phyloP scores from a whole-genome alignment of 306 rosid genomes.

The Carpinus fangiana region DNA sequence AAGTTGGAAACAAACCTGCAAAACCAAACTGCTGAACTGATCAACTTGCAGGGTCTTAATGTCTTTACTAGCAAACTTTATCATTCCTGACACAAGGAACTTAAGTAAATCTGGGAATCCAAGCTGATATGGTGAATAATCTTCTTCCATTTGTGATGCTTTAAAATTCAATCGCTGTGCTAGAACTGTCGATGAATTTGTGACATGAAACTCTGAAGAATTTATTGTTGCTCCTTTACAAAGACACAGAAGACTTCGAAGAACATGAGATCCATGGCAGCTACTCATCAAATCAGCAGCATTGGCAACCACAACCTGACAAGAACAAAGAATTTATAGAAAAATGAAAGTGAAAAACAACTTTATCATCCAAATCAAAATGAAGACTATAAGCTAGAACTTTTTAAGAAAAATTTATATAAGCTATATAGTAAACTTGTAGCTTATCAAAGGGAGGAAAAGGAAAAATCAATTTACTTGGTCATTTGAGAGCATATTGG shows the following conservation, averaged over 20 bases:
- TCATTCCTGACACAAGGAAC: conserved; percentile 60
- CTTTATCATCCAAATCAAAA: neutral
- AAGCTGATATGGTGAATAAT: conserved; percentile 29
- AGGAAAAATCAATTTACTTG: neutral
- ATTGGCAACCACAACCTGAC: conserved; percentile 63
- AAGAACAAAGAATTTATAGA: conserved; percentile 12
- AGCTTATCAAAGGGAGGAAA: neutral
- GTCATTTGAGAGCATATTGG: neutral
- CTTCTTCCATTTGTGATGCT: conserved; percentile 42
- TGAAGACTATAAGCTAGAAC: neutral
- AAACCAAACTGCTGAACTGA: conserved; percentile 84
- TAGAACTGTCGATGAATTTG: conserved; percentile 54
- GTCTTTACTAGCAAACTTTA: conserved; percentile 44
- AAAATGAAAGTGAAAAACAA: conserved; percentile 5
- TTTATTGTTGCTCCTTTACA: conserved; percentile 68
- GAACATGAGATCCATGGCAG: conserved; percentile 90
- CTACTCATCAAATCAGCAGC: conserved; percentile 69
- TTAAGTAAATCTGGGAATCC: conserved; percentile 76
- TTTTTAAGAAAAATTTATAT: neutral
- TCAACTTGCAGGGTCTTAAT: conserved; percentile 62
- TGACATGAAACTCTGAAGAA: conserved; percentile 45
- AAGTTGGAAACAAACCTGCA: conserved; percentile 62
- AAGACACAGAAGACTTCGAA: conserved; percentile 79
- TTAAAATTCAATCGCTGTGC: conserved; percentile 70
- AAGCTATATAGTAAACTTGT: neutral